Percentiles rank a stretch among this genome's conserved stretches.
Evolutionary conservation across 1,284 basidiomycete genomes (phyloP).

Genomic region (Xerocomus amazonicus): DNA sequence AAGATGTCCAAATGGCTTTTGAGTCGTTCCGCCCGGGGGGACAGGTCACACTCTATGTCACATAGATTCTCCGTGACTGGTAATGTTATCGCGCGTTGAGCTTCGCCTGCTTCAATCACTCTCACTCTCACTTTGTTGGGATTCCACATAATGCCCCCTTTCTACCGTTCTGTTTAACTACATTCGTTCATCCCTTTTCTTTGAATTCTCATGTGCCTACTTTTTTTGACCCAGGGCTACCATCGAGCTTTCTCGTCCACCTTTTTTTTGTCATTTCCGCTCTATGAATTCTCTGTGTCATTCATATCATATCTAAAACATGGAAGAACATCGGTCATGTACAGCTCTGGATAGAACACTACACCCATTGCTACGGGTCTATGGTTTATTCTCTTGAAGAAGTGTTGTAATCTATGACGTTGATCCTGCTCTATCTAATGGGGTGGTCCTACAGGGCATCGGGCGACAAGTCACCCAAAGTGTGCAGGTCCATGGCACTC

Average conservation of each 20-base stretch:
- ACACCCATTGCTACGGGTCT: constrained; percentile 34
- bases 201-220: constrained; percentile 18
- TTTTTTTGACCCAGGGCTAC: constrained; percentile 6
- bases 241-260: not conserved
- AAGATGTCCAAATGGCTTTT: constrained; percentile 89
- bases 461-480: constrained; percentile 73
- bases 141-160: constrained; percentile 7
- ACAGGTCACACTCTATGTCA: constrained; percentile 74
- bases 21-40: constrained; percentile 71
- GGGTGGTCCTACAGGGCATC: constrained; percentile 55
- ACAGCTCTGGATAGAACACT: constrained; percentile 35
- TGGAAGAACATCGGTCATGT: constrained; percentile 38
- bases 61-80: constrained; percentile 34
- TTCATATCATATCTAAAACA: constrained; percentile 29
- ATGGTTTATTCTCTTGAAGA: constrained; percentile 23
- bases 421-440: not conserved
- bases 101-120: constrained; percentile 16
- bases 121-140: constrained; percentile 4
- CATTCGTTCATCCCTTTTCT: constrained; percentile 22
- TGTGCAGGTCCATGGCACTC: constrained; percentile 57
- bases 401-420: not conserved
- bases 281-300: constrained; percentile 15
- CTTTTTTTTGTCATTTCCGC: constrained; percentile 14
- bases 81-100: constrained; percentile 5
- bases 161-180: constrained; percentile 10